Base-by-base conservation (phyloP, 2,329 filamentous ascomycete genomes). In the Hypoxylon sp. region DNA sequence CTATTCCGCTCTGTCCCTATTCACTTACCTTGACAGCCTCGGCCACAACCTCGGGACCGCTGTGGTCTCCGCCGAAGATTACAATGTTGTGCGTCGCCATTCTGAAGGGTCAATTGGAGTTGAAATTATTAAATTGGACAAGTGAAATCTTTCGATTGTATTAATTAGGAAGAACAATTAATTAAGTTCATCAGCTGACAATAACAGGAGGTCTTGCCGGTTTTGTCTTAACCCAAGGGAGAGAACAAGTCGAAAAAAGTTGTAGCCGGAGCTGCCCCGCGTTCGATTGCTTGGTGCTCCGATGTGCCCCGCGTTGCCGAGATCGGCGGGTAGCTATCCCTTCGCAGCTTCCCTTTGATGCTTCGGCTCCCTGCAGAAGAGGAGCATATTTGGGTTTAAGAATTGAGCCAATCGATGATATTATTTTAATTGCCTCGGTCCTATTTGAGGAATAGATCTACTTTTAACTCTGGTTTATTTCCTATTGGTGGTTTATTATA, bases 51-150 rank as follows among this genome's bases (percentile, higher is more conserved):
- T 95, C 90, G 1, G 90, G 90, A 71, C 90, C 90, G 67, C 87
- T 90, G 73, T 94, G 89, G 77, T 95, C 91, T 67, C 89, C 89
- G 42, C 74, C 88, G 71, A 93, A 90, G 51, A 93, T 88, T 56
- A 92, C 89, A 69, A 92, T 88, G 60, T 90, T 90, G 70, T 84
- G 86, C 40, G 82, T 78, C 62, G 86, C 73, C 88, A 91, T 91
- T 51, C 64, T 79, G 19, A 12, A 34, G 12, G 2, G 17, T 19
- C n/a, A 42, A 40, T 42, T 34, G 32, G 17, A 42, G 20, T 26
- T 13, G 38, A 25, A 43, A 31, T 11, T n/a, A n/a, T n/a, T n/a
- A n/a, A n/a, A n/a, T n/a, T n/a, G n/a, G n/a, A n/a, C n/a, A n/a
- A n/a, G n/a, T n/a, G n/a, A n/a, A n/a, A n/a, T n/a, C n/a, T n/a